Conservation (phyloP, 2,329 filamentous ascomycete species). For the Colletotrichum falcatum region DNA sequence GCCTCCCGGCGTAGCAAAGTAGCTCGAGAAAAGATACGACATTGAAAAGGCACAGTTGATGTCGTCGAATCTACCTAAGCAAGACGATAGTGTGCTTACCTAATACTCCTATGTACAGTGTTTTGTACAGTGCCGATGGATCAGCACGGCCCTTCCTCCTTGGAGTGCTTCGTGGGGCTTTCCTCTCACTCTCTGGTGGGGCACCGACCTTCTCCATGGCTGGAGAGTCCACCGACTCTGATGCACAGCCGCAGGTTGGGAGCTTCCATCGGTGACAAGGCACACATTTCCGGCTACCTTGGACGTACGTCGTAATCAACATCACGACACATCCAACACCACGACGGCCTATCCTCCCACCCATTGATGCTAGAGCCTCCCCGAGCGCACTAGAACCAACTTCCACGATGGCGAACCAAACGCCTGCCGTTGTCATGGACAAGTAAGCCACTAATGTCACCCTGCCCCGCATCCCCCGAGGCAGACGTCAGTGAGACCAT, state of each 20-base stretch:
- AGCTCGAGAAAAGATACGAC: not conserved
- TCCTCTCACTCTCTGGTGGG: slow-evolving; percentile 28
- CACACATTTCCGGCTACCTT: slow-evolving; percentile 41
- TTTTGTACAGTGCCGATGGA: not conserved
- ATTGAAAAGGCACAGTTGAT: not conserved
- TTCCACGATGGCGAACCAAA: slow-evolving; percentile 88
- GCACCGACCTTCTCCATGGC: slow-evolving; percentile 40
- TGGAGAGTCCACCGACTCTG: slow-evolving; percentile 38
- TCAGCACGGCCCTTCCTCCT: slow-evolving; percentile 11
- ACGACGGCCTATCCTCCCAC: slow-evolving; percentile 25
- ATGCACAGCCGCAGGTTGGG: slow-evolving; percentile 42
- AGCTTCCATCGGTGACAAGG: slow-evolving; percentile 42
- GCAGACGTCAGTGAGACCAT: slow-evolving; percentile 41
- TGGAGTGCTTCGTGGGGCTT: slow-evolving; percentile 34
- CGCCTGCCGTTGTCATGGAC: slow-evolving; percentile 99
- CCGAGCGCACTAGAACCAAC: slow-evolving; percentile 28
- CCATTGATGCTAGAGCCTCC: slow-evolving; percentile 35
- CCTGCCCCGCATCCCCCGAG: slow-evolving; percentile 47
- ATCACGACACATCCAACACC: slow-evolving; percentile 33
- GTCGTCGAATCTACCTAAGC: not conserved
- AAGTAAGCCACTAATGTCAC: slow-evolving; percentile 77
- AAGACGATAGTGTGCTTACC: slow-evolving; percentile 16
- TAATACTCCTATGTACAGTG: slow-evolving; percentile 8
- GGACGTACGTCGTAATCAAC: slow-evolving; percentile 42
- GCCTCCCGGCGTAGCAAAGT: not conserved